Base-by-base conservation (phyloP, 768 basidiomycete species). In the Amylocystis lapponica region DNA sequence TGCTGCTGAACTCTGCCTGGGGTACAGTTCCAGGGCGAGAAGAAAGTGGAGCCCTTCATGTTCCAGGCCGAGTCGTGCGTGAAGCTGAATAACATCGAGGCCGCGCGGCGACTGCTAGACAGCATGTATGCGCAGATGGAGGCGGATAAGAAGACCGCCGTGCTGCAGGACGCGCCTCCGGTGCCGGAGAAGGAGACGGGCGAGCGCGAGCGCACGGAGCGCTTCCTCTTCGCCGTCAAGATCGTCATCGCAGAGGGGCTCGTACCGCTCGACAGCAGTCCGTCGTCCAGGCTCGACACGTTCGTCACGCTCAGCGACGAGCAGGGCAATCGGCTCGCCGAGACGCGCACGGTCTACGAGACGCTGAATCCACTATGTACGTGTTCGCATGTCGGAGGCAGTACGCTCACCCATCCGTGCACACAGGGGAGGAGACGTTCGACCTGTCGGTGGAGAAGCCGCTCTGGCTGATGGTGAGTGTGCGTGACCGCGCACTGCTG, bases 401-500 rank as follows among this genome's bases (percentile, higher is more conserved):
- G n/a, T n/a, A n/a, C n/a, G n/a, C n/a, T n/a, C n/a, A n/a, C n/a
- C n/a, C n/a, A n/a, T n/a, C n/a, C n/a, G n/a, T n/a, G n/a, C 36
- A 25, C 22, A 12, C 50, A 94, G 90, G 96, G 96, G 93, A 97
- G 48, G 94, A 99, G 62, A 91, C 91, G 0, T 92, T 96, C 53
- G 96, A 99, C 59, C 72, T 98, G 10, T 90, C 93, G 0, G 87
- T 97, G 12, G 87, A 92, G 35, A 87, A 88, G 50, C 78, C 87
- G n/a, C 71, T 97, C 3, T 99, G 96, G 96, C 69, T 99, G 33
- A 96, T 97, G 86, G 83, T 92, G 38, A 95, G 92, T 48, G 78
- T 98, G 27, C 81, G 92, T 43, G 89, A 97, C 56, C 83, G 95
- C 20, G 86, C 89, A 12, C 65, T 94, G 35, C 74, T 95, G 12